Conservation (phyloP, 2,329 filamentous ascomycete genomes). For the Dactylellina parvicollis region DNA sequence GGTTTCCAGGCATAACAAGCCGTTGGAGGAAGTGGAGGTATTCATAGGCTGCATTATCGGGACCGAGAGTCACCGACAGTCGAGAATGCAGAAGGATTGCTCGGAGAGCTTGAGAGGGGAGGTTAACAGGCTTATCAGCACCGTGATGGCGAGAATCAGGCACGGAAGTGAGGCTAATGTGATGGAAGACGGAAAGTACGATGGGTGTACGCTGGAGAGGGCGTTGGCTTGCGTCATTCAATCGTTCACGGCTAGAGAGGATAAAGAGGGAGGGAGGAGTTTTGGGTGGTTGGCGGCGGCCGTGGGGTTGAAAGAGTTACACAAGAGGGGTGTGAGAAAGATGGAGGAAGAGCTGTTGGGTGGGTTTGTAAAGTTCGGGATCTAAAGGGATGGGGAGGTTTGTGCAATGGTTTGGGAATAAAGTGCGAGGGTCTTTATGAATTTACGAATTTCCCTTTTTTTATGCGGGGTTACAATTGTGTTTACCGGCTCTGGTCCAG, state of each 20-base stretch:
- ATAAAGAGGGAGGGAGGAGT: slow-evolving; percentile 61
- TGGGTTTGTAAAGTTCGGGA: neutral
- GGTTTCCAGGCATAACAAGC: slow-evolving; percentile 60
- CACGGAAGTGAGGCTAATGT: slow-evolving; percentile 60
- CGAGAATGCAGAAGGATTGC: slow-evolving; percentile 61
- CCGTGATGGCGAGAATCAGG: slow-evolving; percentile 63
- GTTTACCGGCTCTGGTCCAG: no score
- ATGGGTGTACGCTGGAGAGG: slow-evolving; percentile 63
- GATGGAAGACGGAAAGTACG: slow-evolving; percentile 20
- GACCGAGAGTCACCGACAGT: slow-evolving; percentile 62
- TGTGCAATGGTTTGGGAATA: no score
- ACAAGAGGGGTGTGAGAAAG: slow-evolving; percentile 57
- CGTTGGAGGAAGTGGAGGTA: slow-evolving; percentile 67
- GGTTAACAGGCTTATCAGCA: slow-evolving; percentile 62
- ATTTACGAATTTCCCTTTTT: no score
- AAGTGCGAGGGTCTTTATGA: no score
- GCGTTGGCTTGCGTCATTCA: slow-evolving; percentile 63
- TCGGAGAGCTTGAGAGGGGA: slow-evolving; percentile 63
- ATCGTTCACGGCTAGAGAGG: slow-evolving; percentile 58
- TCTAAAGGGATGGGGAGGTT: neutral
- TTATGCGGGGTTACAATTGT: no score
- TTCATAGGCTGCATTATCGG: slow-evolving; percentile 69
- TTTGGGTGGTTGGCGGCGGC: slow-evolving; percentile 68
- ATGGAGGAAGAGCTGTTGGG: slow-evolving; percentile 1
- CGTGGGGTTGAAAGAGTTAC: slow-evolving; percentile 66